phyloP scores from a whole-genome alignment of 2,329 filamentous ascomycete genomes.

The Dothistroma pini region DNA sequence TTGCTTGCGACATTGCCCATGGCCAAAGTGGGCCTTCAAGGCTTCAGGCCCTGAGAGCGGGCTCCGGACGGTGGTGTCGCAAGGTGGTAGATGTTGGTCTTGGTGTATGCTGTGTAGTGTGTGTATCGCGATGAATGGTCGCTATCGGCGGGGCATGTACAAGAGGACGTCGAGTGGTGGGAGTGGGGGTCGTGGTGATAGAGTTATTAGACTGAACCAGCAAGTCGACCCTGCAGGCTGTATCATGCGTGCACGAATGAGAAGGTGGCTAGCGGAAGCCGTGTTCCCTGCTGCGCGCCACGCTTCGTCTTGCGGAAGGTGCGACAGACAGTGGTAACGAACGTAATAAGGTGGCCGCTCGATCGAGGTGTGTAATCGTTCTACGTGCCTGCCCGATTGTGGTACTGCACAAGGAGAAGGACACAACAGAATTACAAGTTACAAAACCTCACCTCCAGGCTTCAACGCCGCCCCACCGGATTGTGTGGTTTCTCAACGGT shows the following conservation, averaged over 20 bases:
- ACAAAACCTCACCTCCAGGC: too few relatives aligned
- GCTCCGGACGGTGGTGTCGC: constrained; percentile 19
- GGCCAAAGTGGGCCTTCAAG: constrained; percentile 19
- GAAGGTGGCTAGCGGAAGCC: neutral
- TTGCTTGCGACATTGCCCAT: constrained; percentile 95
- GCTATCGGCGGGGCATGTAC: neutral
- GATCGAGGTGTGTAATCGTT: neutral
- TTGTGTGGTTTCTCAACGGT: too few relatives aligned
- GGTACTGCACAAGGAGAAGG: neutral
- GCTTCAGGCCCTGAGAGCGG: constrained; percentile 9
- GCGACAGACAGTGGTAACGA: neutral
- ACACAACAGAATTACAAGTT: too few relatives aligned
- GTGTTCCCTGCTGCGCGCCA: neutral
- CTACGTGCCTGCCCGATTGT: neutral
- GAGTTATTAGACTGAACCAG: neutral
- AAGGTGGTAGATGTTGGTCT: constrained; percentile 17
- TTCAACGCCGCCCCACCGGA: too few relatives aligned
- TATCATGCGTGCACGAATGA: neutral
- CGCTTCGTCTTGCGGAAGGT: neutral
- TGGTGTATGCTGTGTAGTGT: constrained; percentile 11
- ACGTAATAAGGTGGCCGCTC: neutral
- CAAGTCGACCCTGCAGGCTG: neutral
- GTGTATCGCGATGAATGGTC: neutral
- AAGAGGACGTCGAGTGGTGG: neutral
- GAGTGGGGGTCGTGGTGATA: neutral